These are phyloP conservation scores for Paxillus involutus DNA, from an alignment of 768 basidiomycete species.

Conservation along the genomic window DNA sequence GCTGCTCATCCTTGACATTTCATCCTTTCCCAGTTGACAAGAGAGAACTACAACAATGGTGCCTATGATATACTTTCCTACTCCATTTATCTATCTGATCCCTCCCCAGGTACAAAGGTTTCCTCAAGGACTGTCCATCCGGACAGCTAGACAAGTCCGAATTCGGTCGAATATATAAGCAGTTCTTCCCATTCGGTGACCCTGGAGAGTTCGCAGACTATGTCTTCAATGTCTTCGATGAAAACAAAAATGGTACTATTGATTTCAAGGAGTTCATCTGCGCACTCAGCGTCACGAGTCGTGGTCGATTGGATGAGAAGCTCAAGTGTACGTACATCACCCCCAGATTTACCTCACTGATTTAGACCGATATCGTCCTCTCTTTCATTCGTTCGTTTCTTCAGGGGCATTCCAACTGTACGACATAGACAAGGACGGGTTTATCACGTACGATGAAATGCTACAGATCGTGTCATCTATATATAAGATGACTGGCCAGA, in stretches of 20 bases:
- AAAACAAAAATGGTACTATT: conserved; percentile 94
- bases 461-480: conserved; percentile 96
- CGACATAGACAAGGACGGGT: conserved; percentile 97
- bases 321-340: conserved; percentile 76
- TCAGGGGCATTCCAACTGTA: conserved; percentile 99
- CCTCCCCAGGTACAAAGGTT: conserved; percentile 89
- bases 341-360: neutral
- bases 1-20: conserved; percentile 6
- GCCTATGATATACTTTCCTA: neutral
- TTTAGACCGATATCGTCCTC: conserved; percentile 5
- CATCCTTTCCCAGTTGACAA: conserved; percentile 73
- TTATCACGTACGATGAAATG: conserved; percentile 99
- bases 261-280: conserved; percentile 99
- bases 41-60: conserved; percentile 97
- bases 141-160: conserved; percentile 95
- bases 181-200: conserved; percentile 99
- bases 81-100: conserved; percentile 9
- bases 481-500: conserved; percentile 99
- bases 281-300: conserved; percentile 91
- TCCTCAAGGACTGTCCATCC: conserved; percentile 97
- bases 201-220: conserved; percentile 96
- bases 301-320: conserved; percentile 95
- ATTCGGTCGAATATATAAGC: conserved; percentile 97
- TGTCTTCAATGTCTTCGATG: conserved; percentile 97
- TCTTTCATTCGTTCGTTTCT: conserved; percentile 18